Evolutionary conservation across 371 early-diverging fungal genomes (phyloP), one percentile per base, ranked within the genome.

Genomic region (Mortierella sp.): DNA sequence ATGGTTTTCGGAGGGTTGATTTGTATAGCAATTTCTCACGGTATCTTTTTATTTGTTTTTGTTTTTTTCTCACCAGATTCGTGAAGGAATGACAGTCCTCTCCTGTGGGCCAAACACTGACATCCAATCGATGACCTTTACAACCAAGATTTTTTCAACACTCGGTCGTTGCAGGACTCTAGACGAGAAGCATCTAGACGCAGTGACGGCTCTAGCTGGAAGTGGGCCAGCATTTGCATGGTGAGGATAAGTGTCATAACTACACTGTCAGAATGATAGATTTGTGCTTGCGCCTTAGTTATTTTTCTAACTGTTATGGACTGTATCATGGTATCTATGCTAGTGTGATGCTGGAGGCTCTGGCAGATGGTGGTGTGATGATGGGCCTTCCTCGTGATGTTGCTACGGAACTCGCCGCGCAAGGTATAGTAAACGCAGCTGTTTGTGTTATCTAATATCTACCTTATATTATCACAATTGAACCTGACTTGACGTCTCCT

Each of bases 331-430:
- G 43, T n/a, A 8, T 7, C n/a, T n/a, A 50, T 16, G n/a, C n/a
- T n/a, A 86, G 87, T 58, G 87, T 87, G 1, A 83, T 88, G 69
- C 68, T 88, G n/a, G 88, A 88, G 48, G 86, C 88, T 0, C 58
- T 88, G 28, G 88, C 88, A 21, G 88, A 88, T 76, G 88, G 88
- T 22, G 88, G 88, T 28, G 87, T 88, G 4, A 86, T 87, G 86
- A 87, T 87, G 86, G 88, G 88, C 15, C 67, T 88, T 40, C 86
- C 88, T 19, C 81, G 88, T 28, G 87, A 86, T 38, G 84, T 87
- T 22, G 86, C 88, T 6, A 74, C 84, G 13, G 87, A 86, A 36
- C 70, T 88, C 10, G 87, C 87, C 16, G 88, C 88, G 11, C 88
- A 87, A 83, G 84, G 85, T 84, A 85, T 50, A 19, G 40, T 40